Evolutionary conservation across 768 basidiomycete species (phyloP), one percentile per base, ranked within the genome.

Genomic region (Crepidotus variabilis): DNA sequence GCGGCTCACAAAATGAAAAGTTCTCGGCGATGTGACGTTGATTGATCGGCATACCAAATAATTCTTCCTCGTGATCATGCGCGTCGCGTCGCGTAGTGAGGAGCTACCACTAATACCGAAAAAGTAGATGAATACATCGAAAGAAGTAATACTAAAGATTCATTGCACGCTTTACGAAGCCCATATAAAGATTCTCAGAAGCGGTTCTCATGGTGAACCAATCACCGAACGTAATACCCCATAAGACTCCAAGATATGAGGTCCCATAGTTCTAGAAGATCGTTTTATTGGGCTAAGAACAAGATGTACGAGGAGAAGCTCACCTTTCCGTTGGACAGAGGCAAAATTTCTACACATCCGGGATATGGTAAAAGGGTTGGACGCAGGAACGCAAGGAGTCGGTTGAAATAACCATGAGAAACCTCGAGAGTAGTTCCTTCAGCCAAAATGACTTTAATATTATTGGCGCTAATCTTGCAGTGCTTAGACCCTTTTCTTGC

Each of bases 221-320:
- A 60, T 73, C 67, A 9, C 79, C 79, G 20, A 79, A 58, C 10
- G 71, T 68, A 28, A 82, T 60, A 14, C 79, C 79, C 63, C 79
- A 76, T 1, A 78, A 67, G 46, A 80, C 54, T 10, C 71, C 67
- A 4, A 56, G 10, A 13, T 56, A 51, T n/a, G 54, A 52, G 20
- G 47, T 47, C 0, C 62, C 62, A n/a, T 51, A 28, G 10, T 43
- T 54, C 59, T 59, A 18, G 6, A 24, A 36, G 36, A 2, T 16
- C 22, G 33, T 3, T n/a, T 57, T n/a, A 57, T 46, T 24, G 11
- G 16, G 20, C 28, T 28, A 6, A 43, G 11, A 20, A 16, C 18
- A 3, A 24, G 7, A 8, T 33, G 46, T 55, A 2, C 16, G 16
- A 9, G 11, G n/a, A 20, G 23, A 22, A 51, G 51, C 73, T 35